Base-by-base conservation (phyloP, 2,329 filamentous ascomycete genomes). In the Monilinia aucupariae region DNA sequence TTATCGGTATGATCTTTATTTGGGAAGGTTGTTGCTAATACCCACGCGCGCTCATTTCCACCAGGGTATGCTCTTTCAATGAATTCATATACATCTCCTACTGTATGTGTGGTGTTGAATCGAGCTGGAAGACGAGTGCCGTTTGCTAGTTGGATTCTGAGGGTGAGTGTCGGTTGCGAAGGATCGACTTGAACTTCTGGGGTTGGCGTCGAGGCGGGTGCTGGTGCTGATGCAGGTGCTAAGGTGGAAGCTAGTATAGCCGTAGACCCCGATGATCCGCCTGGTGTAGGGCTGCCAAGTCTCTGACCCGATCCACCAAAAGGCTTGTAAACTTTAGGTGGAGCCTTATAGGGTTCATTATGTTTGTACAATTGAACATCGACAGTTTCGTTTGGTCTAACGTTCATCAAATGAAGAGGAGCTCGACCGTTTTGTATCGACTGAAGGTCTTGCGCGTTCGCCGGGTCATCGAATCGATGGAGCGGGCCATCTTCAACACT, bases 401-500 rank as follows among this genome's bases (percentile, higher is more conserved):
- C 89, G 66, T 90, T 88, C 81, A 94, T 87, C 5, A 96, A 81
- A 68, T 91, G 86, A 13, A 92, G 78, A 8, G 90, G 90, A 0
- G 90, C 90, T 22, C 89, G 85, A 10, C 90, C 90, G 25, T 84
- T 81, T 65, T 90, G 85, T 70, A 94, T 94, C 81, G 92, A 87
- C 64, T 85, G 80, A 51, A 94, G 79, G 60, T 89, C 88, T 56
- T 81, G 80, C 37, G 86, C 84, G 73, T 93, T 92, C 37, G 81
- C 82, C 0, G 90, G 89, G 74, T 94, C 90, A 70, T 92, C 88
- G 72, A 90, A 93, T 62, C 89, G 85, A 73, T 84, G 86, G 45
- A 94, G 83, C 53, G 86, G 83, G 34, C 91, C 91, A 71, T 94
- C 89, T 64, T 92, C 90, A 65, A 96, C 86, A 67, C 89, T 93